Evolutionary conservation across 257 asterid species (phyloP).

Genomic region (Euphrasia confusa): DNA sequence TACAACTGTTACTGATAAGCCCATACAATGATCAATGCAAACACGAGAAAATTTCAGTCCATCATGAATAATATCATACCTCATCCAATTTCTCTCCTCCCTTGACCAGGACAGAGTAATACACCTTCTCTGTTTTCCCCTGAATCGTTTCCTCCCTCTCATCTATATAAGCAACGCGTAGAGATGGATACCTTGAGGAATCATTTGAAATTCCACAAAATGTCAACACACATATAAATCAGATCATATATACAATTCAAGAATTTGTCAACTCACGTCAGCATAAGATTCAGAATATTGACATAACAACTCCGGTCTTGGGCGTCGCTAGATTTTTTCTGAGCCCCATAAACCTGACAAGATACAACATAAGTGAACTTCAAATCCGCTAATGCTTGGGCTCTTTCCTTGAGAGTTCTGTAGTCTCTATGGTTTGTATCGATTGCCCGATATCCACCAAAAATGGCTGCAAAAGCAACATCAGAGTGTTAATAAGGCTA

Average conservation of each 20-base stretch:
- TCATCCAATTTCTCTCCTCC: slow-evolving; percentile 95
- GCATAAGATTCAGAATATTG: slow-evolving; percentile 88
- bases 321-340: slow-evolving; percentile 73
- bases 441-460: slow-evolving; percentile 75
- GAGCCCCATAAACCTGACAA: slow-evolving; percentile 92
- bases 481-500: slow-evolving; percentile 1
- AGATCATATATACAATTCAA: slow-evolving; percentile 13
- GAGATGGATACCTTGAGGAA: slow-evolving; percentile 75
- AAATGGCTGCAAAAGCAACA: slow-evolving; percentile 52
- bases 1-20: slow-evolving; percentile 13
- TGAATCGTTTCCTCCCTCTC: slow-evolving; percentile 68
- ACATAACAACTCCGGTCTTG: slow-evolving; percentile 72
- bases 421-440: slow-evolving; percentile 46
- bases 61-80: slow-evolving; percentile 42
- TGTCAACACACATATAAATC: slow-evolving; percentile 14
- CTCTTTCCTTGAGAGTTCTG: slow-evolving; percentile 56
- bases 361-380: slow-evolving; percentile 97
- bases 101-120: slow-evolving; percentile 93
- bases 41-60: slow-evolving; percentile 3
- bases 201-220: slow-evolving; percentile 21
- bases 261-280: slow-evolving; percentile 54
- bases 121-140: slow-evolving; percentile 56
- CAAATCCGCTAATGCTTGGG: slow-evolving; percentile 91
- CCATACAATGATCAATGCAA: slow-evolving; percentile 16
- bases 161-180: slow-evolving; percentile 96